Evolutionary conservation across 331 rosid genomes (phyloP), one percentile per base, ranked within the genome.

Genomic region (Pyrus hybrid): DNA sequence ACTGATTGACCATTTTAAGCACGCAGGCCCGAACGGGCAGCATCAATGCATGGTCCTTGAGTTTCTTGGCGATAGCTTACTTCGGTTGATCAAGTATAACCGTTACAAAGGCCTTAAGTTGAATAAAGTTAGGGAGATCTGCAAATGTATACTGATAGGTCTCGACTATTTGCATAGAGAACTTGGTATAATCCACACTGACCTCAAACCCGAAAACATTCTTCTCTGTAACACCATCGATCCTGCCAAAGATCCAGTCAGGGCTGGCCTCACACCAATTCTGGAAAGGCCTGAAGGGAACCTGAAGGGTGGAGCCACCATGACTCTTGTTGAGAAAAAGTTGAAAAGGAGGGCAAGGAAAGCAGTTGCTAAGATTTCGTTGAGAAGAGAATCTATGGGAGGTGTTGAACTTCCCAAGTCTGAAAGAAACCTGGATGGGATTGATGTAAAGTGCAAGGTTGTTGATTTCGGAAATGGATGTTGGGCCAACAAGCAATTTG

Each of bases 21-120:
- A 92, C 47, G 43, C 85, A 4, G 99, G 99, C 72, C 99, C 99
- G 67, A 95, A 95, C 63, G 97, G 99, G 76, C 97, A 95, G 85
- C 97, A 95, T 80, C 91, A 80, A 7, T 95, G 99, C 81, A 95
- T 95, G 99, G 99, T 95, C 81, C 97, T 95, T 41, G 97, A 92
- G 76, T 92, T 88, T 80, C 97, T 95, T 72, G 99, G 99, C 13
- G 97, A 95, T 78, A 95, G 96, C 79, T 86, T 95, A 81, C 99
- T 95, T 72, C 93, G 93, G 63, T 82, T 95, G 86, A 88, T 85
- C 81, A 92, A 71, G 83, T 88, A 90, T 80, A 92, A 83, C 81
- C 93, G 75, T 10, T 92, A 95, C 74, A 89, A 76, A 75, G 96
- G 97, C 72, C 89, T 95, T 75, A 89, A 83, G 49, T 51, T 92